Percentiles rank a stretch among this genome's conserved stretches.
These are phyloP conservation scores for Moesziomyces sp. DNA, from an alignment of 1,284 basidiomycete genomes.

Conservation along the genomic window DNA sequence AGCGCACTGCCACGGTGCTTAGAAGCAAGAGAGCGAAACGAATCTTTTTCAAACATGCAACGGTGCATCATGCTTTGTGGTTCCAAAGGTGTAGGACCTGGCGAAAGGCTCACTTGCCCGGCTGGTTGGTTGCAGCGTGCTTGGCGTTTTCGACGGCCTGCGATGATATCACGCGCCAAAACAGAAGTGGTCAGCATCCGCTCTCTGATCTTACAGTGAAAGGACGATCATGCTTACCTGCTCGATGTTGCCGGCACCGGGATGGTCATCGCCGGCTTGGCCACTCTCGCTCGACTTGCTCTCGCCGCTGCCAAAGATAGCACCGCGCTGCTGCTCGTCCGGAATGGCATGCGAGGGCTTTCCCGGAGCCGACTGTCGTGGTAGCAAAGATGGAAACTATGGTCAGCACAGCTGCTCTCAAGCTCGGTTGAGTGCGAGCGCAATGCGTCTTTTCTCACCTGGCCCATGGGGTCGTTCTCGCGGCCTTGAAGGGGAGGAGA, in stretches of 20 bases:
- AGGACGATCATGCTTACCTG: slow-evolving; percentile 9
- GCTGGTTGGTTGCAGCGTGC: slow-evolving; percentile 26
- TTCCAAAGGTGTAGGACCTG: too few species aligned
- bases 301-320: slow-evolving; percentile 32
- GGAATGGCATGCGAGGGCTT: slow-evolving; percentile 39
- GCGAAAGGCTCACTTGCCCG: slow-evolving; percentile 21
- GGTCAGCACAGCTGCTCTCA: too few species aligned
- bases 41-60: too few species aligned
- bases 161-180: neutral
- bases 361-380: slow-evolving; percentile 38
- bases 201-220: neutral
- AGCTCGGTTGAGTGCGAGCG: too few species aligned
- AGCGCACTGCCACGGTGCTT: neutral
- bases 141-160: slow-evolving; percentile 47
- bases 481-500: slow-evolving; percentile 50
- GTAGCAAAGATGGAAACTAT: neutral
- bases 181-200: neutral
- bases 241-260: slow-evolving; percentile 18
- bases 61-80: too few species aligned
- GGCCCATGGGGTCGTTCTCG: slow-evolving; percentile 52
- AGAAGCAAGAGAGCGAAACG: neutral
- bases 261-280: slow-evolving; percentile 23
- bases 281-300: slow-evolving; percentile 37
- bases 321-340: slow-evolving; percentile 46
- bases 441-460: slow-evolving; percentile 20